Evolutionary conservation across 257 asterid species (phyloP).

Genomic region (Petunia axillaris): DNA sequence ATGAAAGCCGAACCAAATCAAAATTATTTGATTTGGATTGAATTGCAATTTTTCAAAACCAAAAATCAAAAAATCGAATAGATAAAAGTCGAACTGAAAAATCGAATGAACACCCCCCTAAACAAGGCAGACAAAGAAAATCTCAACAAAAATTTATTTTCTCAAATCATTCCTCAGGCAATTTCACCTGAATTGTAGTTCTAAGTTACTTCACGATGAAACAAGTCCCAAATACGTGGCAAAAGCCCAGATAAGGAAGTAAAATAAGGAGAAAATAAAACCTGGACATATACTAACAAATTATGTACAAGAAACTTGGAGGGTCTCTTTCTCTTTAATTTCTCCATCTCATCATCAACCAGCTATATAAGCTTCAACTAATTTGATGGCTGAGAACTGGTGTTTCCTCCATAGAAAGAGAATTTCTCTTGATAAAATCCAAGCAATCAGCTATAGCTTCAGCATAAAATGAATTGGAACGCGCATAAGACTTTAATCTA

Average conservation of each 20-base stretch:
- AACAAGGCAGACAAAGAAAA: neutral
- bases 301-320: neutral
- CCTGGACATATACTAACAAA: neutral
- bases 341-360: neutral
- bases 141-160: neutral
- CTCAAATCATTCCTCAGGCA: neutral
- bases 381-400: constrained; percentile 34
- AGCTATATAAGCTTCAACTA: neutral
- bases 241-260: neutral
- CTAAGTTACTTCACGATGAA: neutral
- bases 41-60: too few relatives aligned
- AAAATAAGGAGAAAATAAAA: neutral
- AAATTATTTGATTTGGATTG: too few relatives aligned
- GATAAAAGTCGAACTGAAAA: too few relatives aligned
- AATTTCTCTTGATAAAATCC: constrained; percentile 62
- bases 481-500: constrained; percentile 34
- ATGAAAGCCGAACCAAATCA: too few relatives aligned
- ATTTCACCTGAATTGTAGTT: neutral
- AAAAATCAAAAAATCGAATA: too few relatives aligned
- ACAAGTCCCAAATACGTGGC: neutral
- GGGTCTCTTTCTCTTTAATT: neutral
- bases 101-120: too few relatives aligned
- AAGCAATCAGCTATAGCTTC: constrained; percentile 66
- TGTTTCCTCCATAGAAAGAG: constrained; percentile 53
- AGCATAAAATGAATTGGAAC: constrained; percentile 58